These are phyloP conservation scores for Monosporozyma siamensis DNA, from an alignment of 805 yeast genomes.

Conservation along the genomic window DNA sequence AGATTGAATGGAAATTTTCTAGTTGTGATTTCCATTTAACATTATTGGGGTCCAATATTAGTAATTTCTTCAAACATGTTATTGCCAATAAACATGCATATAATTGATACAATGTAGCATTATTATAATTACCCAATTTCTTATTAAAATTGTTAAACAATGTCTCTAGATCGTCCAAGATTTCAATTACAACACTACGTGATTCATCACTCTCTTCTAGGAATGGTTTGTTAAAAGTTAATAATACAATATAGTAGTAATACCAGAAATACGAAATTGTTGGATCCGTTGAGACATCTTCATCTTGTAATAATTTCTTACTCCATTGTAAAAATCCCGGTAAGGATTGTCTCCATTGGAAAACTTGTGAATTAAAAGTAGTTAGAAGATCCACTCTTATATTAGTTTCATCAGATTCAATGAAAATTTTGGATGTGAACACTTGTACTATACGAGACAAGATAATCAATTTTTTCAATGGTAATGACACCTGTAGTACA, in stretches of 20 bases:
- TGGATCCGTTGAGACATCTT: slow-evolving; percentile 42
- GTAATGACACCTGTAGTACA: slow-evolving; percentile 27
- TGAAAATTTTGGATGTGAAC: slow-evolving; percentile 29
- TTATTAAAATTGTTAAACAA: slow-evolving; percentile 22
- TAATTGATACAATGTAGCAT: slow-evolving; percentile 26
- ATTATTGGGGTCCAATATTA: background rate
- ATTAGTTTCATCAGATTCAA: slow-evolving; percentile 27
- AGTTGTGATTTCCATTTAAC: slow-evolving; percentile 13
- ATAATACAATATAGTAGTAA: slow-evolving; percentile 46
- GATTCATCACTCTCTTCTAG: slow-evolving; percentile 34
- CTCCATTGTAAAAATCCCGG: slow-evolving; percentile 46
- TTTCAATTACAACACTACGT: slow-evolving; percentile 21
- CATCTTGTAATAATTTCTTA: slow-evolving; percentile 30
- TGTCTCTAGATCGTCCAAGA: slow-evolving; percentile 23
- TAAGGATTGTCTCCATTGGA: slow-evolving; percentile 42
- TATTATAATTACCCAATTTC: slow-evolving; percentile 18
- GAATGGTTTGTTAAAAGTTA: slow-evolving; percentile 56
- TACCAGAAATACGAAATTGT: slow-evolving; percentile 44
- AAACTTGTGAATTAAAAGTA: slow-evolving; percentile 41
- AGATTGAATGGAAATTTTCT: slow-evolving; percentile 19
- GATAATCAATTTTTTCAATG: slow-evolving; percentile 37
- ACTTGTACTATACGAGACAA: slow-evolving; percentile 33
- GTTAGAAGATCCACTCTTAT: slow-evolving; percentile 30
- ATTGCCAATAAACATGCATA: slow-evolving; percentile 28
- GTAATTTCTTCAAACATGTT: slow-evolving; percentile 20